Evolutionary conservation across 2,329 filamentous ascomycete genomes (phyloP).

Genomic region (Raffaelea ambrosiae): DNA sequence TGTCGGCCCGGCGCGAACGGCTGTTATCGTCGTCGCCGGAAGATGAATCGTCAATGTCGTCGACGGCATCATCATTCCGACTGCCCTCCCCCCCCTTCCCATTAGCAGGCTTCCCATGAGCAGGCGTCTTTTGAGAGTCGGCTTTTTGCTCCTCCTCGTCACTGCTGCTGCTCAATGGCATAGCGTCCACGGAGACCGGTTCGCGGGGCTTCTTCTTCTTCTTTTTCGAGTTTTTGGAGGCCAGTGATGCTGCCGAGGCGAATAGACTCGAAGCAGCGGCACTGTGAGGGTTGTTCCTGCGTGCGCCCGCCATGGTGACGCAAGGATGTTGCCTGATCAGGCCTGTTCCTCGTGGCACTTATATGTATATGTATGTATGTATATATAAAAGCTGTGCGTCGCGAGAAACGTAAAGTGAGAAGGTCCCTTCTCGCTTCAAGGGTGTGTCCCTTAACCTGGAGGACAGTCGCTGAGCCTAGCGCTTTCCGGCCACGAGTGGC

Average conservation of each 20-base stretch:
- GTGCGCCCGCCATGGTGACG: no score
- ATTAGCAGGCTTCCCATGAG: background rate
- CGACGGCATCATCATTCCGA: background rate
- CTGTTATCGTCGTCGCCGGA: background rate
- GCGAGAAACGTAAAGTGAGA: no score
- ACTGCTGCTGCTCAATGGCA: slow-evolving; percentile 11
- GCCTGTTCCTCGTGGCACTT: no score
- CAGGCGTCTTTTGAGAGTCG: background rate
- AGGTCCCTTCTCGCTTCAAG: no score
- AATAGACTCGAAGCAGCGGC: background rate
- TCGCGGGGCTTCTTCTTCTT: slow-evolving; percentile 2
- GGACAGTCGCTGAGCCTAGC: no score
- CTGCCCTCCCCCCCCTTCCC: background rate
- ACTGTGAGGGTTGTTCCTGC: no score
- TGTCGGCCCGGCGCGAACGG: slow-evolving; percentile 5
- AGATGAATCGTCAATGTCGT: background rate
- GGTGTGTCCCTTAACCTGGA: no score
- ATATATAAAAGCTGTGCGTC: no score
- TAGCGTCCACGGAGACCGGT: slow-evolving; percentile 9
- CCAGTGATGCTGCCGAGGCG: background rate
- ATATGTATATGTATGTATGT: no score
- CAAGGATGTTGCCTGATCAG: no score
- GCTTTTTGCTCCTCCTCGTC: background rate
- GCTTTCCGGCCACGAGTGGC: no score
- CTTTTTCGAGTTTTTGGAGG: background rate